Evolutionary conservation across 139 green algal species (phyloP), one percentile per base, ranked within the genome.

Genomic region (Ostreobium quekettii): DNA sequence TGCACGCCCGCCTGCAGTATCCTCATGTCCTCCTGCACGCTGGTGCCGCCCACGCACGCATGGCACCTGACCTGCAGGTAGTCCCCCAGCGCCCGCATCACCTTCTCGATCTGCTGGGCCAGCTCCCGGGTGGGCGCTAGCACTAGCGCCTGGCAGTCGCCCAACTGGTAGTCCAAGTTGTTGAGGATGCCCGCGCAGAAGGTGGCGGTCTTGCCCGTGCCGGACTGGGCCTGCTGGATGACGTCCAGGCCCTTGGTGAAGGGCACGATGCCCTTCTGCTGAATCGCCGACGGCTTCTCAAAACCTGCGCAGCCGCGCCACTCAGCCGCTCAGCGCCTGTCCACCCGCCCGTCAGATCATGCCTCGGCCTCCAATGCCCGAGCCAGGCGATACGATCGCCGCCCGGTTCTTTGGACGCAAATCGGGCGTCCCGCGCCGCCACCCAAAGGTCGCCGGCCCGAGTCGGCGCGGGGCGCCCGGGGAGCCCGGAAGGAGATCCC

Each of bases 91-190:
- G 94, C 88, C 65, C 93, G 78, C 86, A 97, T 95, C 58, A 99
- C 94, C 85, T 98, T 98, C 85, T 98, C 94, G 49, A 99, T 99
- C 87, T 99, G 94, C 87, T 99, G 94, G 11, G 94, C 94, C 78
- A 99, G 85, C 88, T 99, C 94, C 67, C 94, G 90, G 19, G 94
- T 99, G 53, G 94, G 94, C 1, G 94, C 94, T 60, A 99, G 86
- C 63, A 99, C 94, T 39, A 99, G 90, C 22, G 82, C 93, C 80
- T 96, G 90, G 85, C 92, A 97, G 74, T 97, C 88, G 22, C 81
- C 64, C 29, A 90, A 49, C 39, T 83, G 78, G 85, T 94, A 96
- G 85, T 99, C 91, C 67, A 99, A 81, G 81, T 96, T 95, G 82
- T 98, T 91, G 71, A 98, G 80, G 70, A 98, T 93, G 71, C 93